Conservation (phyloP, 2,329 filamentous ascomycete genomes). For the Penicillium hordei region DNA sequence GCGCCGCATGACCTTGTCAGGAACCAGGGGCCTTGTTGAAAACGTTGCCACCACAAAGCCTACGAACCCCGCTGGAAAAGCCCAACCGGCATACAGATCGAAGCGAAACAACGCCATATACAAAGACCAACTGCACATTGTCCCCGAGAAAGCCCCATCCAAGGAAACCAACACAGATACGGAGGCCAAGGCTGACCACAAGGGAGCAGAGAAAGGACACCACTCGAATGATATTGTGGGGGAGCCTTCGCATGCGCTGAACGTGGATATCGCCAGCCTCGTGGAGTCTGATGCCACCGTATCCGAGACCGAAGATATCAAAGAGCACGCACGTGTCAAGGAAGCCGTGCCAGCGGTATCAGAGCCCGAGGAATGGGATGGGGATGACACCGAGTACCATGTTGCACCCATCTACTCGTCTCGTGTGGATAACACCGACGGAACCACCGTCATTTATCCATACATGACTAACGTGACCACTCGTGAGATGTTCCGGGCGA, state of each 20-base stretch:
- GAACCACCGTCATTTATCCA: slow-evolving; percentile 68
- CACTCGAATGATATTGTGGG: background rate
- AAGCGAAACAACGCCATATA: slow-evolving; percentile 58
- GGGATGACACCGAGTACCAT: slow-evolving; percentile 70
- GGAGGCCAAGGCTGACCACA: slow-evolving; percentile 6
- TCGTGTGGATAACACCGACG: slow-evolving; percentile 70
- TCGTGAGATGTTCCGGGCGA: slow-evolving; percentile 70
- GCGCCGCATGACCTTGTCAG: slow-evolving; percentile 50
- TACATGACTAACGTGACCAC: slow-evolving; percentile 56
- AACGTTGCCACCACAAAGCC: slow-evolving; percentile 34
- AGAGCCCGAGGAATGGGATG: slow-evolving; percentile 71
- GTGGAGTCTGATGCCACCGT: slow-evolving; percentile 22
- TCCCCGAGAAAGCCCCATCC: slow-evolving; percentile 34
- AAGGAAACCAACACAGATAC: slow-evolving; percentile 29
- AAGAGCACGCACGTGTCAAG: slow-evolving; percentile 10
- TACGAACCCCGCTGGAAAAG: slow-evolving; percentile 35
- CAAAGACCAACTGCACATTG: slow-evolving; percentile 49
- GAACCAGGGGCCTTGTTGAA: slow-evolving; percentile 41
- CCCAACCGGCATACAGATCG: slow-evolving; percentile 31
- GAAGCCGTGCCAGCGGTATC: slow-evolving; percentile 34
- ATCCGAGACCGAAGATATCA: slow-evolving; percentile 17
- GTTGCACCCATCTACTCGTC: slow-evolving; percentile 78
- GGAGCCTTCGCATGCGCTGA: slow-evolving; percentile 4
- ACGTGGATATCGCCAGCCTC: background rate
- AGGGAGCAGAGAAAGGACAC: slow-evolving; percentile 12